A percentile compares a stretch with the other conserved stretches of the same genome.
phyloP scores from a whole-genome alignment of 1,284 basidiomycete genomes.

The Porodaedalea pini region DNA sequence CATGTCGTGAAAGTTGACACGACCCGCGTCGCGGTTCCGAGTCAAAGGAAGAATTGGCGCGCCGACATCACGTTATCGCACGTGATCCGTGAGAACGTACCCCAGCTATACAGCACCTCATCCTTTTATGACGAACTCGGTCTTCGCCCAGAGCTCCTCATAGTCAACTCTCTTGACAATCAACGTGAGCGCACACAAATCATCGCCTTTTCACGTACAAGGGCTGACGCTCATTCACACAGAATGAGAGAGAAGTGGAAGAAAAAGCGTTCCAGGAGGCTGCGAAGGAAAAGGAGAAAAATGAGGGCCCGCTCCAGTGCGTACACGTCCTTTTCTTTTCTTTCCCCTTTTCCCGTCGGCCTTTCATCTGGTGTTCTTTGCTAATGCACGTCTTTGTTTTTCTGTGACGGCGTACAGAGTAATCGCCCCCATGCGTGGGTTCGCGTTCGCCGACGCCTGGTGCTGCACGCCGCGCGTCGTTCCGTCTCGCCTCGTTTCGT shows the following conservation, averaged over 20 bases:
- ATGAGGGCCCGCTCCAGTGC: conserved; percentile 86
- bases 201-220: background rate
- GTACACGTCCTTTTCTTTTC: conserved; percentile 33
- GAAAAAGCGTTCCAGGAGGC: conserved; percentile 85
- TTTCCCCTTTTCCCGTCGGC: background rate
- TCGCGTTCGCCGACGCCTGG: background rate
- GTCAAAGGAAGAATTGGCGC: background rate
- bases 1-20: conserved; percentile 31
- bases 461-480: background rate
- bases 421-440: background rate
- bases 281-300: conserved; percentile 86
- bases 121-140: background rate
- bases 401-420: background rate
- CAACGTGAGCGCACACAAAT: conserved; percentile 31
- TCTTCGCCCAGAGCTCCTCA: conserved; percentile 17
- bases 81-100: background rate
- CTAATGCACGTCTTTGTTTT: background rate
- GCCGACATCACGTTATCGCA: background rate
- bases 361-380: background rate
- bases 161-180: conserved; percentile 26
- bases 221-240: conserved; percentile 14
- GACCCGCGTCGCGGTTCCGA: background rate
- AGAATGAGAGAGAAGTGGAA: conserved; percentile 92
- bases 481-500: background rate
- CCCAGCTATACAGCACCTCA: conserved; percentile 39